These are phyloP conservation scores for Zizania palustris DNA, from an alignment of 202 grass and related monocot species.

Conservation along the genomic window DNA sequence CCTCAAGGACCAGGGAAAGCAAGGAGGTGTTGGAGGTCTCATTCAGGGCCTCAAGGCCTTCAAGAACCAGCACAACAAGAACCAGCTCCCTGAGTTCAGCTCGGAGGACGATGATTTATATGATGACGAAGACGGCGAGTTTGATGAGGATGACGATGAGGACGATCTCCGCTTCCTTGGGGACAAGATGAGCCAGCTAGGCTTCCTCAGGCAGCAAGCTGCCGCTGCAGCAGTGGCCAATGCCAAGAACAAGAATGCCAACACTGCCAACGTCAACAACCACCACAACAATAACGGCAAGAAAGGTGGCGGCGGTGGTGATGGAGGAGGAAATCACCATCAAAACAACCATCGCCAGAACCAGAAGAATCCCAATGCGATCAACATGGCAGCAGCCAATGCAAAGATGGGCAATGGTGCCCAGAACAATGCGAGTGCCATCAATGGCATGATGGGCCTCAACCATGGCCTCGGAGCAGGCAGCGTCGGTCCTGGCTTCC, in stretches of 20 bases:
- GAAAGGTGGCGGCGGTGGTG: slow-evolving; percentile 37
- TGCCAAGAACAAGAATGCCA: slow-evolving; percentile 46
- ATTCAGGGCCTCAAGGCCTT: slow-evolving; percentile 89
- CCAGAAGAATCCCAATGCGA: slow-evolving; percentile 56
- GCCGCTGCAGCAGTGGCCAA: not conserved
- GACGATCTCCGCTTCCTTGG: slow-evolving; percentile 68
- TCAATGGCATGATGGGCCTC: slow-evolving; percentile 65
- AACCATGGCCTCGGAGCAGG: slow-evolving; percentile 55
- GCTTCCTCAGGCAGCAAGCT: slow-evolving; percentile 56
- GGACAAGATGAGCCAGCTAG: slow-evolving; percentile 77
- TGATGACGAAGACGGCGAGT: slow-evolving; percentile 56
- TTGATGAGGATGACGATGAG: slow-evolving; percentile 67
- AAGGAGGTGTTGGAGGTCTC: slow-evolving; percentile 66
- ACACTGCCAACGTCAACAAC: slow-evolving; percentile 35
- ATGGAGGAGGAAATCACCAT: slow-evolving; percentile 47
- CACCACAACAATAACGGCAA: slow-evolving; percentile 50
- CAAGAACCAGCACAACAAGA: slow-evolving; percentile 83
- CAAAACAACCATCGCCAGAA: slow-evolving; percentile 53
- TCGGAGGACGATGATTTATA: slow-evolving; percentile 75
- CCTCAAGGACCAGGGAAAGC: slow-evolving; percentile 70
- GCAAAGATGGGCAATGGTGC: slow-evolving; percentile 61
- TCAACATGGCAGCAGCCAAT: slow-evolving; percentile 60
- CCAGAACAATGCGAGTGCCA: slow-evolving; percentile 51
- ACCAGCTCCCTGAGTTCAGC: slow-evolving; percentile 56
- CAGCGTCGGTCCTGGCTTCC: slow-evolving; percentile 31